Percentiles rank a stretch among this genome's conserved stretches.
phyloP scores from a whole-genome alignment of 768 basidiomycete species.

The Amanita inopinata region DNA sequence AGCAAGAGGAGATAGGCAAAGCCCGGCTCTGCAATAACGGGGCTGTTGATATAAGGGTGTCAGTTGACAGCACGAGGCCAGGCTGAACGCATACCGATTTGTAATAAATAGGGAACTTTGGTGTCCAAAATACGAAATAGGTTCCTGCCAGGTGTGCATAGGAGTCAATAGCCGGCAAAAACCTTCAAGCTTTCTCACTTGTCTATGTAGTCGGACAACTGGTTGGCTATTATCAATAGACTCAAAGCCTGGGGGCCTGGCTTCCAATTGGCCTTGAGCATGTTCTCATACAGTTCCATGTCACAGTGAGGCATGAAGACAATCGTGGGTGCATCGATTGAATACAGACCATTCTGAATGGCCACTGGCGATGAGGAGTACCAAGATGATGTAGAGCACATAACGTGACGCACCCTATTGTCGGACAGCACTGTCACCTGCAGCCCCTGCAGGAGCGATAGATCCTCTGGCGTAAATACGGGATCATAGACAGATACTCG shows the following conservation, averaged over 20 bases:
- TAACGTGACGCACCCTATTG: constrained; percentile 50
- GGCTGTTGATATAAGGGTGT: constrained; percentile 23
- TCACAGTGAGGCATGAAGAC: constrained; percentile 79
- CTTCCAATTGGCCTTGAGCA: constrained; percentile 56
- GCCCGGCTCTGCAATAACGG: constrained; percentile 36
- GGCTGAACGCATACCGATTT: background rate
- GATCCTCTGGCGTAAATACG: constrained; percentile 58
- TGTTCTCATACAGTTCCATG: constrained; percentile 54
- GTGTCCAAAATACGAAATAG: background rate
- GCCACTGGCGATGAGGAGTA: background rate
- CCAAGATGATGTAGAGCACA: background rate
- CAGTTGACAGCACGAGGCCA: background rate
- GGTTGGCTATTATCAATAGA: constrained; percentile 56
- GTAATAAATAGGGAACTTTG: constrained; percentile 2
- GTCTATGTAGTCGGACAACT: constrained; percentile 54
- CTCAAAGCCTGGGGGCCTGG: constrained; percentile 28
- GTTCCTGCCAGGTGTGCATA: constrained; percentile 10
- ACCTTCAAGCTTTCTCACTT: constrained; percentile 43
- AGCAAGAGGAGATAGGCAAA: constrained; percentile 38
- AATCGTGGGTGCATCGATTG: constrained; percentile 39
- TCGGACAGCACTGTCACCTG: constrained; percentile 26
- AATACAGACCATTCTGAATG: constrained; percentile 24
- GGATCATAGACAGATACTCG: constrained; percentile 59
- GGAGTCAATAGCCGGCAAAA: constrained; percentile 35
- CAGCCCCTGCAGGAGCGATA: constrained; percentile 37